These are phyloP conservation scores for Persicaria tinctoria DNA, from an alignment of 148 eudicot species.

Conservation along the genomic window DNA sequence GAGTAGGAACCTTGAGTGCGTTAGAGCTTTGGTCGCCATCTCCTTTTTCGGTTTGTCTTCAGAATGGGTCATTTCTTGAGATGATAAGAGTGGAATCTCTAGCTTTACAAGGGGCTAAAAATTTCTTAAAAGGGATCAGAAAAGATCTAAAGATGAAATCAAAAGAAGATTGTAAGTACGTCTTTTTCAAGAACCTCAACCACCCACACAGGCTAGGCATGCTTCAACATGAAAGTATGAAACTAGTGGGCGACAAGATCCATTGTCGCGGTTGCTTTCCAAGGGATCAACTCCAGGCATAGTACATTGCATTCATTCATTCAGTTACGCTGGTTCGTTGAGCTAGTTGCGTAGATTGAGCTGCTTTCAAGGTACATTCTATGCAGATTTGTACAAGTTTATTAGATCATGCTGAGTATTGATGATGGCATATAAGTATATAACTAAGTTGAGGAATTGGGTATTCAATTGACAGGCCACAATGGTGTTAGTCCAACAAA, in stretches of 20 bases:
- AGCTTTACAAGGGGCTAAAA: neutral
- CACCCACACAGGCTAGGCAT: neutral
- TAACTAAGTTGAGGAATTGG: too few species aligned
- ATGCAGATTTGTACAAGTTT: too few species aligned
- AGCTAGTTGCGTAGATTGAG: too few species aligned
- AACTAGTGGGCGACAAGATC: constrained; percentile 2
- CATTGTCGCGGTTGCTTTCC: neutral
- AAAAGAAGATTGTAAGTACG: neutral
- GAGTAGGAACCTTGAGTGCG: too few species aligned
- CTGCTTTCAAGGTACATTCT: too few species aligned
- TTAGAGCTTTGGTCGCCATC: too few species aligned
- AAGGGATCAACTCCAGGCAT: neutral
- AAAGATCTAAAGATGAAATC: neutral
- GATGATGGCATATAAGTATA: too few species aligned
- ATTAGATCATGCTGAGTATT: too few species aligned
- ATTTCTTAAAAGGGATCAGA: neutral
- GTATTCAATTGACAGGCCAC: too few species aligned
- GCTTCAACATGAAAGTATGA: neutral
- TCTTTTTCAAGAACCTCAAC: neutral
- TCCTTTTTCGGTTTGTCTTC: neutral
- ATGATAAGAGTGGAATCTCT: neutral
- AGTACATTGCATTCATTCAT: too few species aligned
- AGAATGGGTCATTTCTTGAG: neutral
- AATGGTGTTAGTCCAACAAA: too few species aligned
- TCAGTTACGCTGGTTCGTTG: too few species aligned